Base-by-base conservation (phyloP, 176 grass and related monocot genomes). In the Avena insularis region DNA sequence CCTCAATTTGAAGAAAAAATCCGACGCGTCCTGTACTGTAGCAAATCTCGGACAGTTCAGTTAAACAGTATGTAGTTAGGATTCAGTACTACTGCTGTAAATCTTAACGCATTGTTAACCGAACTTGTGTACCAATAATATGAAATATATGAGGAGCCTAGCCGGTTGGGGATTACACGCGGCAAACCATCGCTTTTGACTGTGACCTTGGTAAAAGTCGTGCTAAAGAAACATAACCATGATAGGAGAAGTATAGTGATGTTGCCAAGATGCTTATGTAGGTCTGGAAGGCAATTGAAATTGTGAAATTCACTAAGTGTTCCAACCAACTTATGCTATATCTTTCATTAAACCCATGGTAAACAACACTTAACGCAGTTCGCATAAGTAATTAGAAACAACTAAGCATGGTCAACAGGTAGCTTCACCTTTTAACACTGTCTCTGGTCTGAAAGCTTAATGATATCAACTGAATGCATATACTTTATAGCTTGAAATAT, bases 341-440 rank as follows among this genome's bases (percentile, higher is more conserved):
- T 88, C 19, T 51, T 6, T 17, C 58, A 45, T 21, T 79, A 64
- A 21, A 12, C 21, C 21, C 14, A 8, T 84, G 20, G 31, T 10
- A 20, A 43, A 79, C 8, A 50, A 33, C 15, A 46, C 16, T 84
- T 80, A 35, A 43, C 45, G 31, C 66, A 45, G 54, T 20, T 63
- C 29, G 20, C 3, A 55, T 54, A 59, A 45, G 50, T 58, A 7
- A 48, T 58, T n/a, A 6, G 75, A 19, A 48, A 66, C 17, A 79
- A 38, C 15, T 60, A 5, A 51, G 20, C 20, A 66, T 43, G 50
- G 6, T 4, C 50, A 47, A 31, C 33, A 57, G 3, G 33, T 61
- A 35, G 82, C 16, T 64, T 85, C 20, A 23, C 46, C 31, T 55
- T 85, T 85, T 35, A 23, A n/a, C 27, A 82, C 10, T 8, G 16